Base-by-base conservation (phyloP, 1,284 basidiomycete species). In the Wallemia ichthyophaga region DNA sequence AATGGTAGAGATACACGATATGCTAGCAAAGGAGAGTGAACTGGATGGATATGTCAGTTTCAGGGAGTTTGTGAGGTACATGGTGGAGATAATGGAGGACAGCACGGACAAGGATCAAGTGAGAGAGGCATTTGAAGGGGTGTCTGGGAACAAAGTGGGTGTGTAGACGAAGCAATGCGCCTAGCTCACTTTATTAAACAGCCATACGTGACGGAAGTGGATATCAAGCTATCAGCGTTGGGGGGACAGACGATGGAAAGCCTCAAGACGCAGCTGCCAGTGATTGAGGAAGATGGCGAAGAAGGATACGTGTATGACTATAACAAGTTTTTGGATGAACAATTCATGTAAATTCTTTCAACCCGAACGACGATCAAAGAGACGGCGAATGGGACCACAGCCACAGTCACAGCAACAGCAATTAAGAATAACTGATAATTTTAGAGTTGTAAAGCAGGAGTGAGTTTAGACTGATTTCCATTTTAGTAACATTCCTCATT, bases 81-180 rank as follows among this genome's bases (percentile, higher is more conserved):
- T 98, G 69, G 83, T 91, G 57, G 86, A 91, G 57, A 92, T 95
- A 63, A 92, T 81, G 27, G 87, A 96, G 72, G 94, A 96, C 67
- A 87, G 92, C 60, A 91, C 86, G 1, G 85, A 87, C 1, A 78
- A 83, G 0, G 87, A 91, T 60, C 92, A 96, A 67, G 75, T 98
- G 61, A 79, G 85, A 23, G 87, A 91, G 64, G 81, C 91, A 1
- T 98, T 98, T 79, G 80, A 85, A 56, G 86, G 85, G 7, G 81
- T 95, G 55, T 87, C 89, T 1, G 78, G 75, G 15, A 83, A 91
- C 67, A 96, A 96, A 76, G 88, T 84, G 63, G 54, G 76, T 61
- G 23, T 26, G 7, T 55, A 55, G 5, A 7, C 21, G 7, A 21
- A 13, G 21, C 27, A 0, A 26, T 53, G n/a, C n/a, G n/a, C n/a